A percentile compares a stretch with the other conserved stretches of the same genome.
Evolutionary conservation across 208 protist genomes (phyloP).

Genomic region (Porcisia hertigi): DNA sequence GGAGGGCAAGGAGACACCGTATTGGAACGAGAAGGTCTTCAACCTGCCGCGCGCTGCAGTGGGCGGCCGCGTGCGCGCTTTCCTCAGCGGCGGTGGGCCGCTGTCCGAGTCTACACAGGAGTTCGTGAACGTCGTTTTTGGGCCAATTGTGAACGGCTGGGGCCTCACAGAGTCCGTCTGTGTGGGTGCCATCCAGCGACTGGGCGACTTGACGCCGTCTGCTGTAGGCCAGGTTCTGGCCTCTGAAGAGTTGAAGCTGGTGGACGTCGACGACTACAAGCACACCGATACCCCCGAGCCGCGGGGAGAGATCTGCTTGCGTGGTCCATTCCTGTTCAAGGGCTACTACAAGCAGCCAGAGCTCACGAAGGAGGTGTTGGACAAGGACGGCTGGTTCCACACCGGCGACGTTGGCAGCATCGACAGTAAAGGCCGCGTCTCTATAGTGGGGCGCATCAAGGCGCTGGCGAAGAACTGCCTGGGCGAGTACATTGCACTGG

Average conservation of each 20-base stretch:
- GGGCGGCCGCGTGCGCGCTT: conserved; percentile 55
- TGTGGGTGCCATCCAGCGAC: conserved; percentile 52
- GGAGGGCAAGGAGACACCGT: conserved; percentile 80
- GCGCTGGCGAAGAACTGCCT: conserved; percentile 91
- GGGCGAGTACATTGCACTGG: conserved; percentile 92
- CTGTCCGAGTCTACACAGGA: conserved; percentile 71
- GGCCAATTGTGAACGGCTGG: conserved; percentile 78
- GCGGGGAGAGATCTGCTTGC: conserved; percentile 82
- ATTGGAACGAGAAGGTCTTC: conserved; percentile 84
- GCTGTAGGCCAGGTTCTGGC: conserved; percentile 69
- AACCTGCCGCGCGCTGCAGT: conserved; percentile 38
- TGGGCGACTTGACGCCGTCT: conserved; percentile 48
- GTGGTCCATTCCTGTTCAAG: conserved; percentile 82
- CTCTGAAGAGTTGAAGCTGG: conserved; percentile 85
- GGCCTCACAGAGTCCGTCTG: conserved; percentile 88
- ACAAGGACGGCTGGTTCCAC: no score
- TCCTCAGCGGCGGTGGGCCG: conserved; percentile 83
- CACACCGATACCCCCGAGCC: conserved; percentile 71
- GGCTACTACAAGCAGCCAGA: conserved; percentile 92
- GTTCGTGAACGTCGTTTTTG: conserved; percentile 85
- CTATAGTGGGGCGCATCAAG: conserved; percentile 90
- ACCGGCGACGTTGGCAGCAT: conserved; percentile 85
- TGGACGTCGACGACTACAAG: conserved; percentile 81
- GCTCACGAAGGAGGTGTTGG: conserved; percentile 80
- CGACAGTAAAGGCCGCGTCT: conserved; percentile 42